Conservation (phyloP, 805 yeast species). For the Candida arabinofermentans region DNA sequence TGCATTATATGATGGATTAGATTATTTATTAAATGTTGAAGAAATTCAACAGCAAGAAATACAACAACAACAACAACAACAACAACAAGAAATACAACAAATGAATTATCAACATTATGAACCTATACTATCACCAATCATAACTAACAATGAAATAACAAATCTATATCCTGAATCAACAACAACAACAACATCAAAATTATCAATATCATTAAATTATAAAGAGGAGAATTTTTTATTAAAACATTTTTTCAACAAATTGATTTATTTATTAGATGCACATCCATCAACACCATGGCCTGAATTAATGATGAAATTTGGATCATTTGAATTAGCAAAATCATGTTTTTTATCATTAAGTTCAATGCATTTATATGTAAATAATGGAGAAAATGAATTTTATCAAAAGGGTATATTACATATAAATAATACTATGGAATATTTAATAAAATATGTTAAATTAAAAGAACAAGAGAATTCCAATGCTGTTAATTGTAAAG, state of each 20-base stretch:
- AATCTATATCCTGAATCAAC: constrained; percentile 6
- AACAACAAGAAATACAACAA: constrained; percentile 15
- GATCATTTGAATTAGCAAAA: constrained; percentile 54
- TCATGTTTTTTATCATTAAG: constrained; percentile 55
- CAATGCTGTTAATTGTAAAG: constrained; percentile 1
- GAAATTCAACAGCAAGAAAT: constrained; percentile 15
- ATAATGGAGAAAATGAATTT: constrained; percentile 48
- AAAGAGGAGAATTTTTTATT: constrained; percentile 52
- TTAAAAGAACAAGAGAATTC: constrained; percentile 9
- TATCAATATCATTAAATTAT: constrained; percentile 20
- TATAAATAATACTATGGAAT: constrained; percentile 53
- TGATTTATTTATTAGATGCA: constrained; percentile 51
- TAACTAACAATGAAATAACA: constrained; percentile 1
- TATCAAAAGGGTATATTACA: constrained; percentile 50
- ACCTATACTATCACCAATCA: constrained; percentile 2
- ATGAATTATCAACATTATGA: neutral
- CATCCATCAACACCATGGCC: constrained; percentile 65
- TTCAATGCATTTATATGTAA: constrained; percentile 55
- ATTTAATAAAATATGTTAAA: constrained; percentile 42
- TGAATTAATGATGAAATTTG: constrained; percentile 50
- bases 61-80: constrained; percentile 6
- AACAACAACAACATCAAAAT: neutral
- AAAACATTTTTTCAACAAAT: constrained; percentile 51
- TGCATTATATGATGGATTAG: constrained; percentile 30
- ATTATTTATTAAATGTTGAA: constrained; percentile 25